Percentiles rank a stretch among this genome's conserved stretches.
phyloP scores from a whole-genome alignment of 2,329 filamentous ascomycete species.

The Meredithiella fracta region DNA sequence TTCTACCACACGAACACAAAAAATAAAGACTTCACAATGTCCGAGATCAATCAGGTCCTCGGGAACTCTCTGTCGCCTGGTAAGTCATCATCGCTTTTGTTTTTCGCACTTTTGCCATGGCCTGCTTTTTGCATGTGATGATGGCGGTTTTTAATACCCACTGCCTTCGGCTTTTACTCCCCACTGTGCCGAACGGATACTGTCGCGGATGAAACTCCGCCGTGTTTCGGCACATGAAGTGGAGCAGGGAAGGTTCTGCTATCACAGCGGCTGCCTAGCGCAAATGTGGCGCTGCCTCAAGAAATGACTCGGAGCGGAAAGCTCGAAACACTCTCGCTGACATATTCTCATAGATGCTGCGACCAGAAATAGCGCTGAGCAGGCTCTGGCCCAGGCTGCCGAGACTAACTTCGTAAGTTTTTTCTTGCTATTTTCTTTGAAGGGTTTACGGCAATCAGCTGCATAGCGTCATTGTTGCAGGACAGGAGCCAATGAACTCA shows the following conservation, averaged over 20 bases:
- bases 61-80: slow-evolving; percentile 90
- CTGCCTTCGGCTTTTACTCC: neutral
- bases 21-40: slow-evolving; percentile 41
- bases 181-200: neutral
- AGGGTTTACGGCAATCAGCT: neutral
- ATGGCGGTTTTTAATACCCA: slow-evolving; percentile 3
- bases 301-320: no score
- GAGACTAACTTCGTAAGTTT: slow-evolving; percentile 79
- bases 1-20: slow-evolving; percentile 7
- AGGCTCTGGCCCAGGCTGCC: slow-evolving; percentile 82
- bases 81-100: slow-evolving; percentile 31
- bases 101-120: slow-evolving; percentile 5
- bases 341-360: slow-evolving; percentile 45
- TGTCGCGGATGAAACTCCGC: neutral
- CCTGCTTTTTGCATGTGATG: neutral
- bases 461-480: neutral
- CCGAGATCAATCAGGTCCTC: slow-evolving; percentile 97
- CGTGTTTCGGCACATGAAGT: neutral
- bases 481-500: no score
- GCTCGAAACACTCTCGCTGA: neutral
- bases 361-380: slow-evolving; percentile 79
- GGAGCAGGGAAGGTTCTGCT: no score
- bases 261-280: neutral
- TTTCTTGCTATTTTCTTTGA: no score
- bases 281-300: neutral